These are phyloP conservation scores for Apiospora aurea DNA, from an alignment of 2,329 filamentous ascomycete species.

Conservation along the genomic window DNA sequence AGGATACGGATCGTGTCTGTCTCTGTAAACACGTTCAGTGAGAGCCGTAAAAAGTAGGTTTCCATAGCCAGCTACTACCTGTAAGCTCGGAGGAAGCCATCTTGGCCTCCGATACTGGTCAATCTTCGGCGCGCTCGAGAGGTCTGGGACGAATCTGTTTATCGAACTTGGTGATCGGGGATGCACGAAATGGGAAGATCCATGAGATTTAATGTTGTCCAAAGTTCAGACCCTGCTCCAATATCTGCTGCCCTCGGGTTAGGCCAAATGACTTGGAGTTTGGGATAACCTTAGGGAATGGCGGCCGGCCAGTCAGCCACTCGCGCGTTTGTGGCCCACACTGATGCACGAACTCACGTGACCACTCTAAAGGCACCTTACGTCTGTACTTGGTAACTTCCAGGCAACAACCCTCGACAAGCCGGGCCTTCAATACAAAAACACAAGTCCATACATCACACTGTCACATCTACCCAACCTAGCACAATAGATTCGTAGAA, in stretches of 20 bases:
- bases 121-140: not conserved
- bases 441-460: not conserved
- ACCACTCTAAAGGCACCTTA: not conserved
- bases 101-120: not conserved
- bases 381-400: not conserved
- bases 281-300: too few relatives aligned
- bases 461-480: not conserved
- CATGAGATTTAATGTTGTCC: not conserved
- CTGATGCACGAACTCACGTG: not conserved
- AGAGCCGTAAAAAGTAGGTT: not conserved
- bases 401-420: not conserved
- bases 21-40: constrained; percentile 38
- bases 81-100: constrained; percentile 3
- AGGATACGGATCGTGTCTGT: constrained; percentile 93
- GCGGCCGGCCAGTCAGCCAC: not conserved
- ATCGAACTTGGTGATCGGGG: not conserved
- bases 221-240: not conserved
- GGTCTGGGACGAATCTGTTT: not conserved
- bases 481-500: not conserved
- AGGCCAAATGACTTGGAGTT: not conserved
- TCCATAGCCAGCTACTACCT: not conserved
- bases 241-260: not conserved
- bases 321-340: not conserved
- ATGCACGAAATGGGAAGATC: not conserved
- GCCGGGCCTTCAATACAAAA: not conserved